These are phyloP conservation scores for Boletus reticulatus DNA, from an alignment of 768 basidiomycete genomes.

Conservation along the genomic window DNA sequence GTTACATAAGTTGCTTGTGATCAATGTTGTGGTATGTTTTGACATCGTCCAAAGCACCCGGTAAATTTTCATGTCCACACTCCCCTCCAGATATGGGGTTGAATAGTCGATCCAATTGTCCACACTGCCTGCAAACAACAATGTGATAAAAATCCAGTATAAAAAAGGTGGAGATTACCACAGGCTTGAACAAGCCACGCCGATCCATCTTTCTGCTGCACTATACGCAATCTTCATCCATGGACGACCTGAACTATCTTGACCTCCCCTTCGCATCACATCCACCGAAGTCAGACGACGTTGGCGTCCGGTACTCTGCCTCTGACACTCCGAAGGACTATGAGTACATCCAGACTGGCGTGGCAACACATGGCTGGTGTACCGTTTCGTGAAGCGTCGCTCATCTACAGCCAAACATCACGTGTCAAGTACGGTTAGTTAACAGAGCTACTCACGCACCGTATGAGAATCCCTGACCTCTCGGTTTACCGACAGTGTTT, in stretches of 20 bases:
- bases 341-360: background rate
- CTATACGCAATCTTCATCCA: background rate
- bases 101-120: constrained; percentile 2
- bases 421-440: background rate
- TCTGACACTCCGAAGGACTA: constrained; percentile 1
- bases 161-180: background rate
- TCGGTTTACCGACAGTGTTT: background rate
- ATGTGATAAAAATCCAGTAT: background rate
- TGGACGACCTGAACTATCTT: constrained; percentile 5
- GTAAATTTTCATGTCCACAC: background rate
- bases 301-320: background rate
- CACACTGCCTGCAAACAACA: background rate
- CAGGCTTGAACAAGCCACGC: background rate
- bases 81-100: constrained; percentile 1
- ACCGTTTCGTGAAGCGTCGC: constrained; percentile 1
- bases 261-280: background rate
- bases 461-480: background rate
- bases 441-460: background rate
- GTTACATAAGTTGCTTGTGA: background rate
- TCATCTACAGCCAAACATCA: background rate
- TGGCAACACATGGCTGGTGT: background rate
- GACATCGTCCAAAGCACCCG: background rate
- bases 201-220: background rate
- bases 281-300: background rate
- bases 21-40: background rate